Percentiles rank a stretch among this genome's conserved stretches.
These are phyloP conservation scores for Hypoxylon sp. DNA, from an alignment of 2,329 filamentous ascomycete genomes.

Conservation along the genomic window DNA sequence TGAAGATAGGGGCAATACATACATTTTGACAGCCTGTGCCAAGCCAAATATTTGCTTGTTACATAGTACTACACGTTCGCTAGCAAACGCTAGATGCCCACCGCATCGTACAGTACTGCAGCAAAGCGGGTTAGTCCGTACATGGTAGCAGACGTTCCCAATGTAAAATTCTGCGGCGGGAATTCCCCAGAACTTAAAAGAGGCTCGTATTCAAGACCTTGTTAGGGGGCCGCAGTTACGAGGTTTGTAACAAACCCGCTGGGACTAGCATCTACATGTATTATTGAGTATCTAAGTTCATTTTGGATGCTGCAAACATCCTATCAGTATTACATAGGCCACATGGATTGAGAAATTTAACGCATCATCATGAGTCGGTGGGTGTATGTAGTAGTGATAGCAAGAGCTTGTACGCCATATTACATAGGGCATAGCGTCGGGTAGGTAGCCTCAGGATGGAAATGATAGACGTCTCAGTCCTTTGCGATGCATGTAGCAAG, in stretches of 20 bases:
- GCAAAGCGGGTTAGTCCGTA: slow-evolving; percentile 34
- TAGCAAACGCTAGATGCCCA: slow-evolving; percentile 33
- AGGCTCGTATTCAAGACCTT: slow-evolving; percentile 41
- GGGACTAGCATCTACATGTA: slow-evolving; percentile 19
- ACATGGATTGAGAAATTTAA: background rate
- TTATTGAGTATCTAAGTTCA: slow-evolving; percentile 28
- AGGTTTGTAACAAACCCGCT: slow-evolving; percentile 29
- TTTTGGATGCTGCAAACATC: slow-evolving; percentile 25
- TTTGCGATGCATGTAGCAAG: slow-evolving; percentile 5
- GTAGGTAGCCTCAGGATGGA: slow-evolving; percentile 26
- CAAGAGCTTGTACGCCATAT: slow-evolving; percentile 23
- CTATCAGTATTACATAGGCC: slow-evolving; percentile 9
- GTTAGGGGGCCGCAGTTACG: slow-evolving; percentile 29
- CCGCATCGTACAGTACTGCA: slow-evolving; percentile 21
- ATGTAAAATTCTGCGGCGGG: slow-evolving; percentile 22
- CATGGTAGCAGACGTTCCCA: slow-evolving; percentile 29
- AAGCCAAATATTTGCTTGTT: slow-evolving; percentile 26
- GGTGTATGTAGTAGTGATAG: background rate
- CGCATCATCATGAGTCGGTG: background rate
- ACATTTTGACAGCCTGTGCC: slow-evolving; percentile 5
- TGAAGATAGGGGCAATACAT: slow-evolving; percentile 12
- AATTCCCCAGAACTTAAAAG: slow-evolving; percentile 27
- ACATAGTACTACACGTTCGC: slow-evolving; percentile 9
- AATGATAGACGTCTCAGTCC: slow-evolving; percentile 34
- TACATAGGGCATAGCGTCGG: slow-evolving; percentile 39